Evolutionary conservation across 2,329 filamentous ascomycete species (phyloP), one percentile per base, ranked within the genome.

Genomic region (Aureobasidium sp.): DNA sequence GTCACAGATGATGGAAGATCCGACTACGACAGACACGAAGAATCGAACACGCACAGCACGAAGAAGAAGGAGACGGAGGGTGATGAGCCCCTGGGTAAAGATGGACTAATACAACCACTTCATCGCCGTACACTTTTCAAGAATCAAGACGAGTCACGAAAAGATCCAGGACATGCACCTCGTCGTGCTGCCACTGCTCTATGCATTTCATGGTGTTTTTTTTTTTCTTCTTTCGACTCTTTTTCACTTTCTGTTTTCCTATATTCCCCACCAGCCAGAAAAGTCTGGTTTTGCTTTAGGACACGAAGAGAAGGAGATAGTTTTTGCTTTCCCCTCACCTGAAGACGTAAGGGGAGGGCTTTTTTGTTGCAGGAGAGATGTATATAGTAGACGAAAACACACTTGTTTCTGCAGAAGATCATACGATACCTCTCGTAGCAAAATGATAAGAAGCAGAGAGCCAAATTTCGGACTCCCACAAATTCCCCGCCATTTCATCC

Each of bases 1-100:
- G 63, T 29, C 62, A 64, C 60, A 55, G 60, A 64, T 64, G 48
- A 50, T 29, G 8, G n/a, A 40, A 10, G 69, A 72, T 27, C 74
- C 20, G 76, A 63, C 18, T 13, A 63, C 59, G 47, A 54, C n/a
- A n/a, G n/a, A n/a, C 18, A 48, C 15, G 45, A 43, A 10, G 20
- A 4, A 6, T 1, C 23, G n/a, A 27, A 45, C 1, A 16, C 53
- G 16, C 10, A 53, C 33, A 62, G 8, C 15, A 54, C 23, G 31
- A 53, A 45, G n/a, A 61, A 18, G 31, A 40, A 11, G 31, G 47
- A 61, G 23, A 29, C 43, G 54, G 31, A 23, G 40, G 42, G 18
- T 11, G 9, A 51, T 7, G 43, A 33, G 9, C 3, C 10, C 1
- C 2, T 2, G 18, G 18, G 50, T 31, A 15, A 27, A 1, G 2